A percentile compares a stretch with the other conserved stretches of the same genome.
Conservation (phyloP, 2,329 filamentous ascomycete species). For the Apiospora saccharicola region DNA sequence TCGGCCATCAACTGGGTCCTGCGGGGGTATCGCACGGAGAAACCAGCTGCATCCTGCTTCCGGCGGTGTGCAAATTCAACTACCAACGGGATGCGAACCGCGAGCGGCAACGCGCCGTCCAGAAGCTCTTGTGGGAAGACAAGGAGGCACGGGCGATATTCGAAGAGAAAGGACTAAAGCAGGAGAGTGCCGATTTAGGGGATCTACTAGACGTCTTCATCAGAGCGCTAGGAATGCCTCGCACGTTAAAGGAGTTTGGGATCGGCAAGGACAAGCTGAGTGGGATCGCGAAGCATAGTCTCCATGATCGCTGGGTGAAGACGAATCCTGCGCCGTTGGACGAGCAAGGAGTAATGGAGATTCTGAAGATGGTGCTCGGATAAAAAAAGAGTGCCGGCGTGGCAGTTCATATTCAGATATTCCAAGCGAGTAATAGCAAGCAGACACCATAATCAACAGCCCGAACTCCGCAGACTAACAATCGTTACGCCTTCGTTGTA, state of each 20-base stretch:
- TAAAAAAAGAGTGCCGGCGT: slow-evolving; percentile 28
- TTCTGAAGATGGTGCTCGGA: slow-evolving; percentile 46
- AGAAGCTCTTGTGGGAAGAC: slow-evolving; percentile 50
- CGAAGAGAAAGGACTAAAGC: slow-evolving; percentile 33
- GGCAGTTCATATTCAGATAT: slow-evolving; percentile 20
- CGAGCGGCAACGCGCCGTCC: slow-evolving; percentile 50
- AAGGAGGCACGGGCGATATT: slow-evolving; percentile 44
- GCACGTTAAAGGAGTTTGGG: slow-evolving; percentile 57
- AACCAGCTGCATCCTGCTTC: slow-evolving; percentile 63
- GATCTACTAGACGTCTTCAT: slow-evolving; percentile 61
- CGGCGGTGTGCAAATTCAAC: slow-evolving; percentile 65
- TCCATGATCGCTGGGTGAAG: slow-evolving; percentile 57
- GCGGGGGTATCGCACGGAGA: slow-evolving; percentile 66
- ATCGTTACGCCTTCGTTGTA: slow-evolving; percentile 11
- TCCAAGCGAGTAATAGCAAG: slow-evolving; percentile 10
- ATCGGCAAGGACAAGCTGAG: slow-evolving; percentile 57
- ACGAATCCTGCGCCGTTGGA: slow-evolving; percentile 60
- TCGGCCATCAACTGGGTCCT: slow-evolving; percentile 61
- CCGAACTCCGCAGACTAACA: slow-evolving; percentile 13
- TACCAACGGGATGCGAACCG: slow-evolving; percentile 46
- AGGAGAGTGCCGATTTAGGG: slow-evolving; percentile 51
- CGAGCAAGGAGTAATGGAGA: slow-evolving; percentile 58
- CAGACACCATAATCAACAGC: slow-evolving; percentile 5
- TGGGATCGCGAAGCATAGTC: slow-evolving; percentile 54
- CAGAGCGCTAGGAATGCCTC: slow-evolving; percentile 60